Evolutionary conservation across 1,139 yeast genomes (phyloP).

Genomic region (Diutina sp.): DNA sequence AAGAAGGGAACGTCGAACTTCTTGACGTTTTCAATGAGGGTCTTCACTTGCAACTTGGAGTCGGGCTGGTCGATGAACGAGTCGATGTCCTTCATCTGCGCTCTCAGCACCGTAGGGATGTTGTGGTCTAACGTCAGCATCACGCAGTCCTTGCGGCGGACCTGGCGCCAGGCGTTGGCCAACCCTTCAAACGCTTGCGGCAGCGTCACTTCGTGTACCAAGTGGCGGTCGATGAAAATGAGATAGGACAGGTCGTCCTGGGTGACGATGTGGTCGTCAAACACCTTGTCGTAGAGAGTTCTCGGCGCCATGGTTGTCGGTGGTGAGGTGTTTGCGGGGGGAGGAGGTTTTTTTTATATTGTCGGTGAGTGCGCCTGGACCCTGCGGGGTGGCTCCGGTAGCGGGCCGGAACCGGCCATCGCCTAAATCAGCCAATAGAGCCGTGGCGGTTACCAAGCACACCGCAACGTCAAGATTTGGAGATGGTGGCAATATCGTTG

Average conservation of each 20-base stretch:
- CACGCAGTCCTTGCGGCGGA: slow-evolving; percentile 90
- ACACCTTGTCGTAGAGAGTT: slow-evolving; percentile 92
- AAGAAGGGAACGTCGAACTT: slow-evolving; percentile 82
- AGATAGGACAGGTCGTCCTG: slow-evolving; percentile 75
- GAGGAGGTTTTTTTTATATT: background rate
- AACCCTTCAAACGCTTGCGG: slow-evolving; percentile 98
- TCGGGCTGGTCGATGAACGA: slow-evolving; percentile 86
- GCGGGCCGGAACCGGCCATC: background rate
- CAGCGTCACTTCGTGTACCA: slow-evolving; percentile 95
- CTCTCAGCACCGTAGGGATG: slow-evolving; percentile 84
- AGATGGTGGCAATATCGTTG: no score
- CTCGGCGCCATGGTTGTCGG: slow-evolving; percentile 11
- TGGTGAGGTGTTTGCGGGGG: background rate
- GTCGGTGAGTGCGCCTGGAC: background rate
- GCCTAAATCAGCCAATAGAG: background rate
- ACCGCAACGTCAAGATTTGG: no score
- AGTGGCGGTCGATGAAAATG: slow-evolving; percentile 87
- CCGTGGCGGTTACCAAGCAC: background rate
- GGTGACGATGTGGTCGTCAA: slow-evolving; percentile 87
- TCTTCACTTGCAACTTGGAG: slow-evolving; percentile 82
- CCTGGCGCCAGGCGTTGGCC: slow-evolving; percentile 71
- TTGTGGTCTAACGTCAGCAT: slow-evolving; percentile 97
- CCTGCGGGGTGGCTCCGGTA: background rate
- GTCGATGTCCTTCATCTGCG: slow-evolving; percentile 55
- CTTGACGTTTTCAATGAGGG: slow-evolving; percentile 85